Evolutionary conservation across 768 basidiomycete genomes (phyloP), one percentile per base, ranked within the genome.

Genomic region (Trametes punicea): DNA sequence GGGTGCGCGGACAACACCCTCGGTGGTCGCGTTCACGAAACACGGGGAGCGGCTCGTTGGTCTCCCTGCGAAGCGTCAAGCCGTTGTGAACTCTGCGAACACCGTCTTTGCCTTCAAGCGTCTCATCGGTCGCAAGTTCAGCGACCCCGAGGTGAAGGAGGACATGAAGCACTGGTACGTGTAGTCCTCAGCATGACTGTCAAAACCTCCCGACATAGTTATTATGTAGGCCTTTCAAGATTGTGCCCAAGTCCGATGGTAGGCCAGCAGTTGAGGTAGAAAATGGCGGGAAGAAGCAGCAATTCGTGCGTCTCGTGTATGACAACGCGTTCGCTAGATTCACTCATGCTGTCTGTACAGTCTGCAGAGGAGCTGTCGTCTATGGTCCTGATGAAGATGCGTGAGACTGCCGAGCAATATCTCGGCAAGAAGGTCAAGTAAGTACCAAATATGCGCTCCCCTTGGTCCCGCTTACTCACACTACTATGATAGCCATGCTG

Each of bases 21-120:
- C 97, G 34, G 93, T 98, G 53, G 93, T 98, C 63, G 96, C 96
- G 34, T 99, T 99, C 81, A 93, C 97, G 52, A 97, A 98, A 73
- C 94, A 98, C 65, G 93, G 93, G 54, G 97, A 99, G 71, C 93
- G 96, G 56, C 81, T 98, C 29, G 88, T 97, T 57, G 96, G 96
- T 73, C 83, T 97, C 39, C 95, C 96, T 21, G 97, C 96, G 10
- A 95, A 98, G 75, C 91, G 95, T 46, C 96, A 98, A 72, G 94
- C 93, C 2, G 92, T 97, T 44, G 93, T 98, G 70, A 99, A 99
- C 81, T 79, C 92, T 6, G 67, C 85, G 54, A 97, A 97, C 78
- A 98, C 95, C 34, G 88, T 94, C 61, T 96, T 91, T 61, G 93
- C 88, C 16, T 93, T 92, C 78, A 96, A 94, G 78, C 92, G 93